Evolutionary conservation across 2,329 filamentous ascomycete genomes (phyloP).

Genomic region (Apiospora rasikravindrae): DNA sequence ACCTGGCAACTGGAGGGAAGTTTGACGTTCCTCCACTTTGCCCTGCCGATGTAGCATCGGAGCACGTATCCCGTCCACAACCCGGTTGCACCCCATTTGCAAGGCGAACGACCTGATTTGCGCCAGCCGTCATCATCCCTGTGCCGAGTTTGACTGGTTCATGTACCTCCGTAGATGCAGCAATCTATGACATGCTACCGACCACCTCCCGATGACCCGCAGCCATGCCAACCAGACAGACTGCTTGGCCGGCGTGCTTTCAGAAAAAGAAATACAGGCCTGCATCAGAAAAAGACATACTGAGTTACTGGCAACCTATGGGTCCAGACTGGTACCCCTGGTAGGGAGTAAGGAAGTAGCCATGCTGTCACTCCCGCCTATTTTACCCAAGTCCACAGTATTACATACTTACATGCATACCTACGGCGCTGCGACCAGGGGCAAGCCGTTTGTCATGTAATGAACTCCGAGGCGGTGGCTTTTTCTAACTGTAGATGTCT

Average conservation of each 20-base stretch:
- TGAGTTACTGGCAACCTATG: background rate
- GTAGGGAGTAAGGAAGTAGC: background rate
- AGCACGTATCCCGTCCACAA: background rate
- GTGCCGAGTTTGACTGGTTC: background rate
- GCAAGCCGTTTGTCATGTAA: background rate
- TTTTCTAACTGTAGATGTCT: background rate
- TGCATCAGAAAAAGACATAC: background rate
- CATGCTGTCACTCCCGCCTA: background rate
- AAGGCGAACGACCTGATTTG: constrained; percentile 11
- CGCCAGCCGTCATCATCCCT: constrained; percentile 11
- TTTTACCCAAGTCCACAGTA: background rate
- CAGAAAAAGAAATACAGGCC: background rate
- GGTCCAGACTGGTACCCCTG: background rate
- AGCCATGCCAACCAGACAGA: background rate
- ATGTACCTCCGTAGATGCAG: background rate
- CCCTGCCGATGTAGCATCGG: background rate
- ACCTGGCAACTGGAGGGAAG: background rate
- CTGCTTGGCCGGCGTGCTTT: background rate
- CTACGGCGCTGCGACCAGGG: background rate
- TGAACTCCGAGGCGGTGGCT: background rate
- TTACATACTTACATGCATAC: background rate
- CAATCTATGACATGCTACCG: constrained; percentile 8
- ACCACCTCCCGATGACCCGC: constrained; percentile 11
- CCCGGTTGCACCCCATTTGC: constrained; percentile 5
- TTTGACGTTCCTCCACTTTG: background rate